Evolutionary conservation across 1,284 basidiomycete species (phyloP).

Genomic region (Papiliotrema laurentii): DNA sequence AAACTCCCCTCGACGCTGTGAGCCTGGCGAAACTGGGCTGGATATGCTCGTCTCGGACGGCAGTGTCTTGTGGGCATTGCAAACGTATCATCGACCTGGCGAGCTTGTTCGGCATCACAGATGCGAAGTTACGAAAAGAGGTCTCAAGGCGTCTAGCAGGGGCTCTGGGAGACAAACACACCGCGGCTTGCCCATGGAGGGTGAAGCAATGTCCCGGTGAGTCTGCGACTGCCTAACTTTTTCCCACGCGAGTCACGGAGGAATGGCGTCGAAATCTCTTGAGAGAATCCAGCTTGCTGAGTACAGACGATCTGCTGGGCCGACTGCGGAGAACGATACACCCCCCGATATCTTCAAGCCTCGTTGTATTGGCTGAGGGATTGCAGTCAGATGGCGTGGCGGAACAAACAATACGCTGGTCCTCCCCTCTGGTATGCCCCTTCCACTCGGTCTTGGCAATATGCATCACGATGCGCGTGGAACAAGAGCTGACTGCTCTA

Average conservation of each 20-base stretch:
- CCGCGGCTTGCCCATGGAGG: constrained; percentile 27
- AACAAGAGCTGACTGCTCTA: no score
- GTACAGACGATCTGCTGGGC: constrained; percentile 16
- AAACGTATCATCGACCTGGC: constrained; percentile 9
- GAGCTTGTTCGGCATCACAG: constrained; percentile 18
- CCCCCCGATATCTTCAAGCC: constrained; percentile 20
- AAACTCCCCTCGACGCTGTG: constrained; percentile 14
- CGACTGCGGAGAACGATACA: constrained; percentile 22
- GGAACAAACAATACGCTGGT: constrained; percentile 5
- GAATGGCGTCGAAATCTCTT: not conserved
- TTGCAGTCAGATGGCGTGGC: constrained; percentile 14
- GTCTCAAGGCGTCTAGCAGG: constrained; percentile 21
- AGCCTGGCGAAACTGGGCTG: constrained; percentile 29
- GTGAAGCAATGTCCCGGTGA: constrained; percentile 17
- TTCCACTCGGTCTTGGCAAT: no score
- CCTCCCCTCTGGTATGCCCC: constrained; percentile 11
- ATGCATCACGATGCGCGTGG: no score
- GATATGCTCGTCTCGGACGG: no score
- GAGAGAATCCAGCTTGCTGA: not conserved
- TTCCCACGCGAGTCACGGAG: no score
- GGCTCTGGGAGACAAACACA: constrained; percentile 18
- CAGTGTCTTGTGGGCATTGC: constrained; percentile 24
- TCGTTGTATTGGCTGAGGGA: constrained; percentile 18
- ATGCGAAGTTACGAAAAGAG: constrained; percentile 20
- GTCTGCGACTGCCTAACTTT: no score